Base-by-base conservation (phyloP, 129 eudicot genomes). In the Flaveria brownii region DNA sequence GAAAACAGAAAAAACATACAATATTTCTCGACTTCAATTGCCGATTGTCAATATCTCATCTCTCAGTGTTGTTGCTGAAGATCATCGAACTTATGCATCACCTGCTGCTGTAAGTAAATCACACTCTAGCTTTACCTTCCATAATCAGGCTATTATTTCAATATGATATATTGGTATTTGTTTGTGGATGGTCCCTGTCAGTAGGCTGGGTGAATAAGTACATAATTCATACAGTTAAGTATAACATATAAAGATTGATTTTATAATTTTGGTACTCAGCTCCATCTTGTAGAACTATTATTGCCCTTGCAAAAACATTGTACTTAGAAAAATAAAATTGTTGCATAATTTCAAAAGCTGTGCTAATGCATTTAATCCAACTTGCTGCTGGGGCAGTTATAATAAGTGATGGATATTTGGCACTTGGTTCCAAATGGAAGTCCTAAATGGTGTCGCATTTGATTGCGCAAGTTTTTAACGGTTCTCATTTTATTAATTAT, bases 21-120 rank as follows among this genome's bases (percentile, higher is more conserved):
- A 89, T 81, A 88, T 94, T 43, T 78, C 78, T 9, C 85, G 89
- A 85, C 98, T 94, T 78, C 93, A 85, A 82, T 82, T 94, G 85
- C 98, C 98, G 6, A 75, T 89, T 74, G 85, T 94, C 80, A 80
- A 86, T 75, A 85, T 88, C 68, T 77, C 87, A 79, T 91, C 88
- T 2, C 85, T 86, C 36, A 86, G 77, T 56, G 87, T 94, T 74
- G 85, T 91, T 70, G 91, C 84, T 83, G 98, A 94, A 91, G 98
- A 94, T 82, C 97, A 89, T 85, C 91, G 98, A 28, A 94, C 98
- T 59, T 94, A 84, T 80, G 97, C 91, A 74, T 91, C 98, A 49
- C 78, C 82, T 70, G 82, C 91, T 76, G 96, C 97, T 82, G 98
- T 94, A 89, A 91, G 98, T 81, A 22, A 71, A 6, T 68, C 23